Conservation (phyloP, 768 basidiomycete species). For the Candolleomyces efflorescens region DNA sequence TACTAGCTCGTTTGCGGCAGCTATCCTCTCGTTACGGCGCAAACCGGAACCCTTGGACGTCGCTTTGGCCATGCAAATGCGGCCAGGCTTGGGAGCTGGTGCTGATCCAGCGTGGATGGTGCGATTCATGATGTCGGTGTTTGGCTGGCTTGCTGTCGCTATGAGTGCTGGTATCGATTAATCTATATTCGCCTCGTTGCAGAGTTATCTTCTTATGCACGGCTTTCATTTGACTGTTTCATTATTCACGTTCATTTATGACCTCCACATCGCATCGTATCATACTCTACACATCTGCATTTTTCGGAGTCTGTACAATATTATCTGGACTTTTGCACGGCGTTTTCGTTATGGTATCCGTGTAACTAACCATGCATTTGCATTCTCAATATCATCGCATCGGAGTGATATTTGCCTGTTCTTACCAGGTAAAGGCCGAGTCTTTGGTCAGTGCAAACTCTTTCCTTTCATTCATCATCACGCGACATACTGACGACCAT, state of each 20-base stretch:
- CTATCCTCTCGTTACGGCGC: conserved; percentile 1
- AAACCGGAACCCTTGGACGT: conserved; percentile 49
- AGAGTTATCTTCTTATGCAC: background rate
- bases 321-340: no score
- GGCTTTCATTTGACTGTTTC: background rate
- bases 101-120: conserved; percentile 80
- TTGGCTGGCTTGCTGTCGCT: conserved; percentile 71
- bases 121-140: conserved; percentile 73
- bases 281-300: no score
- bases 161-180: conserved; percentile 19
- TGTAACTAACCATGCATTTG: no score
- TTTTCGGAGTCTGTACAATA: no score
- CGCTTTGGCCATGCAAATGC: conserved; percentile 74
- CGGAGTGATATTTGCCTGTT: no score
- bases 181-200: background rate
- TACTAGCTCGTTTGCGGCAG: conserved; percentile 1
- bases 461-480: no score
- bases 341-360: conserved; percentile 9
- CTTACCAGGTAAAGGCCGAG: no score
- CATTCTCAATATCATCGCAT: no score
- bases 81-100: conserved; percentile 64
- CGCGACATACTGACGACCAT: no score
- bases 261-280: background rate
- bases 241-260: conserved; percentile 4
- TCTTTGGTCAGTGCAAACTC: no score